Evolutionary conservation across 129 eudicot species (phyloP), one percentile per base, ranked within the genome.

Genomic region (Logfia minima): DNA sequence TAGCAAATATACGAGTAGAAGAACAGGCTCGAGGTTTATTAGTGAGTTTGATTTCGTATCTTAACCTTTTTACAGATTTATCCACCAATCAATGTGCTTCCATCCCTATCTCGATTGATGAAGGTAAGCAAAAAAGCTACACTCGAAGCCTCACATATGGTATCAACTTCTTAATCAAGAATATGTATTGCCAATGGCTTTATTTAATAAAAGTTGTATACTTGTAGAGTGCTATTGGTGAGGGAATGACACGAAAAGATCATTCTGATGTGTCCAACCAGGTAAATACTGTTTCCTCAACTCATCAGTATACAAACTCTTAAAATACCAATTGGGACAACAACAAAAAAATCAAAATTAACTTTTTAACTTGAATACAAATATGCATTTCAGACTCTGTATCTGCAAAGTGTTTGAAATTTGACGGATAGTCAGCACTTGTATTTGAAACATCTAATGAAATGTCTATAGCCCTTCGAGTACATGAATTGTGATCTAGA

Each of bases 231-330:
- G 99, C 99, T 79, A 94, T 94, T 75, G 99, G 99, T 80, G 99
- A 94, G 81, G 99, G 98, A 34, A 94, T 91, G 99, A 94, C 99
- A 52, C 97, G 97, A 32, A 80, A 86, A 85, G 99, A 94, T 79
- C 99, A 94, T 82, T 86, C 97, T 43, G 99, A 94, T 86, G 99
- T 94, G 67, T 94, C 99, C 66, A 94, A 94, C 81, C 97, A 94
- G 97, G 98, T 90, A 43, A 71, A 70, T 37, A 7, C 67, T 24
- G 14, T 59, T 59, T 56, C 37, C 60, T 59, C 26, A 19, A 18
- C 71, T 8, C 34, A 21, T 26, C 61, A 75, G 22, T 43, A 61
- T 5, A 75, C 68, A 59, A 14, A 22, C 67, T 58, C 14, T n/a
- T 75, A 41, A 41, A 41, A 64, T 2, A 64, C 4, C 6, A 39